Evolutionary conservation across 1,139 yeast species (phyloP).

Genomic region (Scheffersomyces stambukii): DNA sequence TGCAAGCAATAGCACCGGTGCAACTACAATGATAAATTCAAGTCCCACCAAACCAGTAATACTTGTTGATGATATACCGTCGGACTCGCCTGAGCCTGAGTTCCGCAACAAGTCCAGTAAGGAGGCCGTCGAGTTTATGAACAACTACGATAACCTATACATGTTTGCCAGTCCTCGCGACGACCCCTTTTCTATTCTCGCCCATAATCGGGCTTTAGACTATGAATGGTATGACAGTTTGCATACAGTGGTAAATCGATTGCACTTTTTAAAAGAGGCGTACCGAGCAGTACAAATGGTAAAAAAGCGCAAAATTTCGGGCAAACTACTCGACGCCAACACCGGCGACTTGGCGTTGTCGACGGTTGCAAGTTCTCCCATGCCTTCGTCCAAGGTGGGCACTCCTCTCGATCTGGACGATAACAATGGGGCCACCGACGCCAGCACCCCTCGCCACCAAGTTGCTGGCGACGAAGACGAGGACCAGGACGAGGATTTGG

Average conservation of each 20-base stretch:
- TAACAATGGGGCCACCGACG: not conserved
- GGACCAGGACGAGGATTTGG: conserved; percentile 6
- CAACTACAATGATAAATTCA: conserved; percentile 3
- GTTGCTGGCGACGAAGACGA: conserved; percentile 5
- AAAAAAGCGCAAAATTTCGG: conserved; percentile 15
- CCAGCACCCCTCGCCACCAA: not conserved
- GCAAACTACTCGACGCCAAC: conserved; percentile 1
- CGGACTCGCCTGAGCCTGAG: conserved; percentile 1
- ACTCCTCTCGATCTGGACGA: conserved; percentile 3
- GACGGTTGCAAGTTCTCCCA: conserved; percentile 1
- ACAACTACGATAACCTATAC: conserved; percentile 3
- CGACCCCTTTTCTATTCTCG: too few species aligned
- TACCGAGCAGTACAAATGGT: conserved; percentile 23
- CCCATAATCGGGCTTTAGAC: conserved; percentile 10
- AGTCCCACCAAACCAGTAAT: conserved; percentile 4
- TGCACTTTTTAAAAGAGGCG: conserved; percentile 28
- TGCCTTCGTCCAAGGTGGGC: conserved; percentile 1
- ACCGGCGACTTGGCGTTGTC: too few species aligned
- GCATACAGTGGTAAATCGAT: conserved; percentile 22
- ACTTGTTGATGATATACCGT: too few species aligned
- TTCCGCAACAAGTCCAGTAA: not conserved
- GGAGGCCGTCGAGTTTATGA: conserved; percentile 1
- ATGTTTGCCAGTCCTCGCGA: not conserved
- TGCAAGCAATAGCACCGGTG: conserved; percentile 3
- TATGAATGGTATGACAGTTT: conserved; percentile 24